Conservation (phyloP, 2,329 filamentous ascomycete genomes). For the Colletotrichum destructivum region DNA sequence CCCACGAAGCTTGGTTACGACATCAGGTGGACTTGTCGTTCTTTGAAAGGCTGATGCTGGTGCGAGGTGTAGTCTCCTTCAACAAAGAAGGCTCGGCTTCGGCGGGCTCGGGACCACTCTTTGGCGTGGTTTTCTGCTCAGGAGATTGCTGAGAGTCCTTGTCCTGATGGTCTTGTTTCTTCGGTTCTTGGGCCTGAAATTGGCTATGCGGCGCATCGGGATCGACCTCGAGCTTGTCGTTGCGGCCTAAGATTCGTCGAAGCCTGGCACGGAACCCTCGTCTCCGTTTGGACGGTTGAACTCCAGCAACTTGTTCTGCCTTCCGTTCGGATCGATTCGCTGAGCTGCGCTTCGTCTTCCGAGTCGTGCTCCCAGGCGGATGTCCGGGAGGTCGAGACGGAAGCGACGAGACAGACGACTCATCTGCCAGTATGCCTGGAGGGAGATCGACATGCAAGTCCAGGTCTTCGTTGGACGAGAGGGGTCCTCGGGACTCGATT, state of each 20-base stretch:
- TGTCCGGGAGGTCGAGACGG: not conserved
- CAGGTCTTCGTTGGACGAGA: slow-evolving; percentile 20
- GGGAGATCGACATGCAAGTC: slow-evolving; percentile 5
- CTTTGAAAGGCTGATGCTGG: not conserved
- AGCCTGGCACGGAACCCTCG: slow-evolving; percentile 15
- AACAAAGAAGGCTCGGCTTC: not conserved
- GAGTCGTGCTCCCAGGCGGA: not conserved
- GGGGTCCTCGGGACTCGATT: slow-evolving; percentile 14
- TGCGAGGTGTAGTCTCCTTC: not conserved
- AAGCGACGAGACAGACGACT: not conserved
- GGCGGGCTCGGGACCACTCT: not conserved
- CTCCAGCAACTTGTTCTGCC: not conserved
- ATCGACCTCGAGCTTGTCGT: not conserved
- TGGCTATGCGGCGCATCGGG: slow-evolving; percentile 2
- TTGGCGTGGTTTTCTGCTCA: not conserved
- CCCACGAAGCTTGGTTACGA: too few relatives aligned
- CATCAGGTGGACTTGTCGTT: not conserved
- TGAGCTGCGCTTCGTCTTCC: slow-evolving; percentile 7
- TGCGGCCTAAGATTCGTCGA: slow-evolving; percentile 13
- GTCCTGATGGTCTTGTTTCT: not conserved
- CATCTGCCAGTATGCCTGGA: not conserved
- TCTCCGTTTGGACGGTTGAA: not conserved
- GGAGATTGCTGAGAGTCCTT: not conserved
- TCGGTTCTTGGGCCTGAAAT: not conserved
- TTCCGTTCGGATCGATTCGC: not conserved